phyloP scores from a whole-genome alignment of 2,329 filamentous ascomycete genomes.

The Fusarium tupiense region DNA sequence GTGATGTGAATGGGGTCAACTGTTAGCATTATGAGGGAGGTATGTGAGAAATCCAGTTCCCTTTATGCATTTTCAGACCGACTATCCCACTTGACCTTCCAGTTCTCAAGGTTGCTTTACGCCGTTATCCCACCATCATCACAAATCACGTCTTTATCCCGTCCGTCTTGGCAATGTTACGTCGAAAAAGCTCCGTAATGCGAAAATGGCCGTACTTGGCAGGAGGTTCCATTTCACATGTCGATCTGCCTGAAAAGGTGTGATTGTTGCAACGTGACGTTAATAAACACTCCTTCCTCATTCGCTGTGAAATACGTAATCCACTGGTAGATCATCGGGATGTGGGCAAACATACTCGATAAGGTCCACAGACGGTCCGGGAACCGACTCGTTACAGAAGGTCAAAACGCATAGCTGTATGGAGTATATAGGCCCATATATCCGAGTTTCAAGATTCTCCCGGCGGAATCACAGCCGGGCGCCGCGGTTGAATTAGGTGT shows the following conservation, averaged over 20 bases:
- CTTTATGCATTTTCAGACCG: not conserved
- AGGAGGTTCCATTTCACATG: not conserved
- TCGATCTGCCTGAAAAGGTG: not conserved
- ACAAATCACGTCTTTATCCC: not conserved
- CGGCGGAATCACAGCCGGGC: not conserved
- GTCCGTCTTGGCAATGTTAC: conserved; percentile 12
- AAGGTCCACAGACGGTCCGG: not conserved
- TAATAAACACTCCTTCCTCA: not conserved
- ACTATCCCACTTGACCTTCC: not conserved
- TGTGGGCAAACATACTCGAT: not conserved
- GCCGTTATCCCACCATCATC: not conserved
- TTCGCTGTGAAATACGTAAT: not conserved
- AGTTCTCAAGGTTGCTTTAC: not conserved
- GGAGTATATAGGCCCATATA: too few species aligned
- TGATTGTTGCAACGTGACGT: not conserved
- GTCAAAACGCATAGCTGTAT: not conserved
- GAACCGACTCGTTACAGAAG: not conserved
- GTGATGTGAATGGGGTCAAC: not conserved
- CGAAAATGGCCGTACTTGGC: not conserved
- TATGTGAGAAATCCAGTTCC: not conserved
- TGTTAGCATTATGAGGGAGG: too few species aligned
- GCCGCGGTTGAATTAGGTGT: too few species aligned
- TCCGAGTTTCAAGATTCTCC: not conserved
- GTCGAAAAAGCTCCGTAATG: not conserved
- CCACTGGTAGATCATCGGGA: not conserved